These are phyloP conservation scores for Entomortierella beljakovae DNA, from an alignment of 192 early-diverging fungal species.

Conservation along the genomic window DNA sequence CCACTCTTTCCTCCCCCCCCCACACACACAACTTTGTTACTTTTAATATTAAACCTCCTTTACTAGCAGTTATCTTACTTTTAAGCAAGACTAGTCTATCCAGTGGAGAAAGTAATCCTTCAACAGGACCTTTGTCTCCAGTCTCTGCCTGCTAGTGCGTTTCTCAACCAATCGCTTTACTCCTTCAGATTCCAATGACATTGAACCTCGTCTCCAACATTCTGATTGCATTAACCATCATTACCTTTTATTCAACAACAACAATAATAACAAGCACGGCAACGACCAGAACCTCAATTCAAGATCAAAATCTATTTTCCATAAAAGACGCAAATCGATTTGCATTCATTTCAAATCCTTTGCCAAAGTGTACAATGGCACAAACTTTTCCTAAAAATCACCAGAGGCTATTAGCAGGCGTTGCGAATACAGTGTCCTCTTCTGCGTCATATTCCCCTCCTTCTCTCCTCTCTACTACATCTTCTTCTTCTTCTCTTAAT, in stretches of 20 bases:
- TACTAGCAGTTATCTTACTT: neutral
- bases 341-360: neutral
- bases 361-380: neutral
- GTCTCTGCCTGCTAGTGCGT: conserved; percentile 9
- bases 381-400: neutral
- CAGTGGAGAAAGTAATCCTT: conserved; percentile 28
- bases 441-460: no score
- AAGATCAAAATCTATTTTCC: no score
- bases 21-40: no score
- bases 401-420: neutral
- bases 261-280: neutral
- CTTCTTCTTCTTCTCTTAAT: no score
- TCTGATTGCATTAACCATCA: neutral
- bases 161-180: conserved; percentile 52
- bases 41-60: no score
- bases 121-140: conserved; percentile 38
- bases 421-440: neutral
- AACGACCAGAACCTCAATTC: no score
- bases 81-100: neutral
- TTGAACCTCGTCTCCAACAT: neutral
- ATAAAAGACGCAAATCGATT: no score
- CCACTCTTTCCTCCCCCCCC: no score
- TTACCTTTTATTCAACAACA: neutral
- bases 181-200: neutral
- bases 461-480: no score